phyloP scores from a whole-genome alignment of 2,329 filamentous ascomycete species.

The Calonectria crousiana region DNA sequence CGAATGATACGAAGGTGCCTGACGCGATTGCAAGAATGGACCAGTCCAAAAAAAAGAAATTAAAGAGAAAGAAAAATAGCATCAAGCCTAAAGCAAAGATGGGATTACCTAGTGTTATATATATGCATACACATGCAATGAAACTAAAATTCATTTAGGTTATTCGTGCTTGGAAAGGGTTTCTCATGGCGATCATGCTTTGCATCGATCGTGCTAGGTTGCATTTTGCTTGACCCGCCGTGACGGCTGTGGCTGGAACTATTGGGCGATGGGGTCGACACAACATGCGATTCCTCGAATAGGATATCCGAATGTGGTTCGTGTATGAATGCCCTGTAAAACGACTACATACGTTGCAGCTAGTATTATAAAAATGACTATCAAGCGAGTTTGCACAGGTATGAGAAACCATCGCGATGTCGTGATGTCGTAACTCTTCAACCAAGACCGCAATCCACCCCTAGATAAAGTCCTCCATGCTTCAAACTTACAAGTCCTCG shows the following conservation, averaged over 20 bases:
- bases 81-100: background rate
- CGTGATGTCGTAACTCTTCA: background rate
- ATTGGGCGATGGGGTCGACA: background rate
- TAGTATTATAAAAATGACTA: background rate
- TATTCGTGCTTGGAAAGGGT: too few species aligned
- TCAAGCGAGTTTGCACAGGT: background rate
- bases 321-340: background rate
- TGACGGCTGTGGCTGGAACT: conserved; percentile 9
- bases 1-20: background rate
- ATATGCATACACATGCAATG: background rate
- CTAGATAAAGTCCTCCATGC: background rate
- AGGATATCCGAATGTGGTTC: background rate
- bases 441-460: background rate
- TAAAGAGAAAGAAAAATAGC: background rate
- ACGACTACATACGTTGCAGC: background rate
- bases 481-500: background rate
- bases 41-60: background rate
- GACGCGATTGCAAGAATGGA: background rate
- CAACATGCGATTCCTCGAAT: conserved; percentile 3
- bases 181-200: background rate
- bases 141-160: background rate
- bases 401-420: background rate
- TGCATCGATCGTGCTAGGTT: background rate
- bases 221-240: conserved; percentile 9
- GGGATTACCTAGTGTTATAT: too few species aligned